Evolutionary conservation across 805 yeast genomes (phyloP), one percentile per base, ranked within the genome.

Genomic region (Saturnispora sekii): DNA sequence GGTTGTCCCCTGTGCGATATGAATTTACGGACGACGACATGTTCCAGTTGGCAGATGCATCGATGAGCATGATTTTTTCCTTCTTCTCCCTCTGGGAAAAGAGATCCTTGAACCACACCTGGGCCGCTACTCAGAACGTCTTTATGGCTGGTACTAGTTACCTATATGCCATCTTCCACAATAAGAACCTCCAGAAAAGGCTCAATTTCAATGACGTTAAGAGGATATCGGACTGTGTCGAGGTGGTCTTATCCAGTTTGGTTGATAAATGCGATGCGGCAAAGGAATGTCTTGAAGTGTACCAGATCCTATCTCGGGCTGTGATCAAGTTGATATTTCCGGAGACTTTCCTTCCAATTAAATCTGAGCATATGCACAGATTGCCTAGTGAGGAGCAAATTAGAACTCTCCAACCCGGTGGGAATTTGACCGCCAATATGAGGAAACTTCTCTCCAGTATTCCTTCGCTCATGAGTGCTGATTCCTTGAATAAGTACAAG

Each of bases 81-180:
- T 88, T 84, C 58, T 65, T 72, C 41, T 74, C 73, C 42, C 63
- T 88, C 33, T 74, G 73, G 52, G 60, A 66, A n/a, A 69, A 69
- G 28, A 74, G 74, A 53, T 68, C 75, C 39, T 72, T 87, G 48
- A 86, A 86, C 60, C 88, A 84, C 61, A 85, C 96, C 0, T 88
- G 96, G 96, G 89, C 88, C 2, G 93, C 94, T 0, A 89, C 86
- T 3, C 95, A 87, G 60, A 87, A 86, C 58, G 66, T 86, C 44
- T 86, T 86, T 58, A 81, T 84, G 83, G 89, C 95, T 0, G 94
- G 95, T 1, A 82, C 90, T 26, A 82, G 95, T 1, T 87, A 78
- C 53, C 66, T 88, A 37, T 87, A 84, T 58, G 74, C 88, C 1
- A 69, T 86, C 11, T 87, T 84, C 59, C 82, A 82, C 58, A 76